These are phyloP conservation scores for Sporobolomyces roseus DNA, from an alignment of 768 basidiomycete genomes.

Conservation along the genomic window DNA sequence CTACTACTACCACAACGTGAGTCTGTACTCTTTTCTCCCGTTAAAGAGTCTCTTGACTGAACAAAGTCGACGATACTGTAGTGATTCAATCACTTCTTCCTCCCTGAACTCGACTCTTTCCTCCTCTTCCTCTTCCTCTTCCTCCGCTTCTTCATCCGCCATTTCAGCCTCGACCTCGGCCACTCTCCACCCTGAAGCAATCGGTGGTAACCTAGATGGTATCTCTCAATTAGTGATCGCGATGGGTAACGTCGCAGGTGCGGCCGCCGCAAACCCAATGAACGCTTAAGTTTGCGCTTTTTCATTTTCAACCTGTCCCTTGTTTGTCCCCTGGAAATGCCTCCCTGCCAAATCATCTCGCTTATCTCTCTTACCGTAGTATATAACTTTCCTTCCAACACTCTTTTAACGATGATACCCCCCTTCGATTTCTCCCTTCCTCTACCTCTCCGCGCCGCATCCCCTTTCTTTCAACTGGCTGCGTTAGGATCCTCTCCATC, in stretches of 20 bases:
- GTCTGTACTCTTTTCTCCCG: background rate
- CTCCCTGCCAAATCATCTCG: background rate
- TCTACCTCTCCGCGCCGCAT: background rate
- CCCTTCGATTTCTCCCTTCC: background rate
- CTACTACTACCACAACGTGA: background rate
- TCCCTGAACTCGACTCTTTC: constrained; percentile 2
- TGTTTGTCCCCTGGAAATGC: background rate
- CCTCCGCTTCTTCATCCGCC: background rate
- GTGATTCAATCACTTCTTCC: background rate
- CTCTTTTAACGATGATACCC: background rate
- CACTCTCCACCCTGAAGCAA: background rate
- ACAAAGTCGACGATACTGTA: background rate
- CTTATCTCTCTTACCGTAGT: background rate
- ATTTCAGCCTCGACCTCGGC: constrained; percentile 3
- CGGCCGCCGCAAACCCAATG: constrained; percentile 25
- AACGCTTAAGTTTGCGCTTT: background rate
- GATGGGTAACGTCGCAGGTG: constrained; percentile 31
- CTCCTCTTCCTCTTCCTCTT: constrained; percentile 2
- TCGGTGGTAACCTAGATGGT: constrained; percentile 39
- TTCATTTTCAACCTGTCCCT: background rate
- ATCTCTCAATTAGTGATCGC: constrained; percentile 37
- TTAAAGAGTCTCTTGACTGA: background rate
- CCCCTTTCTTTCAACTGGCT: background rate
- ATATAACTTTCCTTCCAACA: background rate
- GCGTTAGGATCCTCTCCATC: background rate